Evolutionary conservation across 2,329 filamentous ascomycete genomes (phyloP), one percentile per base, ranked within the genome.

Genomic region (Ceratocystis diversiconidia): DNA sequence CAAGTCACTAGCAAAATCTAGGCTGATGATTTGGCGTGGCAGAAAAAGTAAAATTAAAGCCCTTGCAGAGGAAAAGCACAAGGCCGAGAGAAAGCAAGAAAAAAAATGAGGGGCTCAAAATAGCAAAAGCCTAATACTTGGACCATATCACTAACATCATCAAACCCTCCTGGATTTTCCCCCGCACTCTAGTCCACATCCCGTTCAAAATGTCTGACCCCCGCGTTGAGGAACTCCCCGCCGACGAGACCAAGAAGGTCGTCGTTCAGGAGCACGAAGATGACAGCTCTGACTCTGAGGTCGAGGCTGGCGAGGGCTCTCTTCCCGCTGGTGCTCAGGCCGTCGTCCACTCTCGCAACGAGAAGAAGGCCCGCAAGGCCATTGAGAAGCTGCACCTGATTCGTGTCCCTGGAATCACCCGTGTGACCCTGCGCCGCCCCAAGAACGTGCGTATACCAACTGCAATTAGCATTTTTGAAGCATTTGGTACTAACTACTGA

Each of bases 291-390:
- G 85, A 85, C 73, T 87, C 90, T 71, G 89, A 87, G 72, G 89
- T 90, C 73, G 86, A 82, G 72, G 88, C 88, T 72, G 86, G 84
- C 73, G 91, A 94, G 77, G 86, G 84, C 69, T 84, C 84, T 72
- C 76, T 84, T 71, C 90, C 92, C 76, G 87, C 89, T 71, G 94
- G 92, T 75, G 89, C 91, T 74, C 85, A 88, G 70, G 88, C 92
- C 75, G 85, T 94, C 73, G 87, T 99, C 75, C 92, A 97, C 85
- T 96, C 90, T 76, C 91, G 94, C 79, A 97, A 97, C 82, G 94
- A 99, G 88, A 99, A 99, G 89, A 99, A 99, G 87, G 95, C 94
- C 73, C 88, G 94, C 81, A 99, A 99, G 86, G 91, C 92, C 75
- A 95, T 99, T 77, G 89, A 91, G 79, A 99, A 99, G 87, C 86